Base-by-base conservation (phyloP, 2,329 filamentous ascomycete genomes). In the Sarocladium kiliense region DNA sequence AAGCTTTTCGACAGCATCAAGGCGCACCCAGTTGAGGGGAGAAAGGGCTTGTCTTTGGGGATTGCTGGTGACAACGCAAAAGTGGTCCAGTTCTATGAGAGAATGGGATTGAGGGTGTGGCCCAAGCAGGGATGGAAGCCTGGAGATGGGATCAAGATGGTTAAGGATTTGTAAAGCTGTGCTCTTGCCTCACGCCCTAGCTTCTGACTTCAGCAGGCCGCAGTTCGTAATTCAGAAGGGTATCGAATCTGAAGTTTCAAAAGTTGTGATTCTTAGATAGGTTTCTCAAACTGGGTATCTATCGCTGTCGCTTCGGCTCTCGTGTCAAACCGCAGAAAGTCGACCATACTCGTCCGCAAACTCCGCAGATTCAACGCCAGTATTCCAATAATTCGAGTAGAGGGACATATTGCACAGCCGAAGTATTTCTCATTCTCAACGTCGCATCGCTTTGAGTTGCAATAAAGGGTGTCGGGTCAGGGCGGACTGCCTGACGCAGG, bases 61-160 rank as follows among this genome's bases (percentile, higher is more conserved):
- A 66, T 79, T 7, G 68, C 70, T 12, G 70, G 64, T 25, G 77
- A 78, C 63, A 79, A 79, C 61, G 66, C 59, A 5, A 72, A 74
- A 65, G 77, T 79, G 14, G 71, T 80, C 42, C 60, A 63, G 44
- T 79, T 79, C 60, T 79, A 79, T 59, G 71, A 78, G 63, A 72
- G 64, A 64, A 59, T 74, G 57, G 77, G 75, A 34, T 79, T 79
- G 57, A 65, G 66, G 56, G 62, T 75, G 9, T 63, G 68, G 58
- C 64, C 66, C 4, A 68, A 69, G 2, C 70, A 67, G 3, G 66
- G 68, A 49, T 53, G 50, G 50, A 53, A 53, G 34, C 65, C 61
- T 57, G 67, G 65, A 42, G 71, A 66, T 23, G 66, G 66, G 42
- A 69, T 71, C 36, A 71, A 65, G 67, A 76, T 77, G 74, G 71